Base-by-base conservation (phyloP, 2,329 filamentous ascomycete species). In the Colletotrichum magnum region DNA sequence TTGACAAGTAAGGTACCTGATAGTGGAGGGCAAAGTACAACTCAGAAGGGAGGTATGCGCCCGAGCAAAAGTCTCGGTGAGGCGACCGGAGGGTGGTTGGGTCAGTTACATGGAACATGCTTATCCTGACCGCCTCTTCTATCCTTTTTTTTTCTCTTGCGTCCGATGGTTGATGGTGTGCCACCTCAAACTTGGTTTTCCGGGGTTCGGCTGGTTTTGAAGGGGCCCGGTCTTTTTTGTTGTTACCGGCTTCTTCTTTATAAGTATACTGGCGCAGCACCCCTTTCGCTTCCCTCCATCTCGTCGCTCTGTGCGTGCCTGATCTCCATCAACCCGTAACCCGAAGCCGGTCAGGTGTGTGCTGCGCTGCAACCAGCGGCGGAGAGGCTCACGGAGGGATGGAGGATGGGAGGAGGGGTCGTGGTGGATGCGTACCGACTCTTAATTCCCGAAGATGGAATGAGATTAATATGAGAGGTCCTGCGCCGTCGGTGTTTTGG, bases 271-370 rank as follows among this genome's bases (percentile, higher is more conserved):
- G 28, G 7, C 28, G 28, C 28, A 9, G 28, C 28, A 32, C 7
- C 28, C 21, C 21, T 24, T 24, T 24, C 21, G 2, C 21, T 24
- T 24, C 21, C 28, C 28, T 32, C 28, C 28, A 7, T 32, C 28
- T 32, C 58, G 45, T 63, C 52, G 51, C 47, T 70, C 58, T 16
- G 64, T 63, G 68, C 58, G 52, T 68, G 66, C 56, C 62, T 66
- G 62, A 69, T 69, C 56, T 57, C 66, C 66, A 21, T 26, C 54
- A 60, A 51, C 32, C 43, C 13, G 43, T 52, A n/a, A 57, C 54
- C n/a, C 24, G 6, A 13, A 18, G 18, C 21, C 9, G 4, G 56
- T 32, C 39, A 64, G 65, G 36, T 32, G 13, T 15, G 13, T 15
- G 16, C 10, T 32, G 28, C 28, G 16, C 10, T 32, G 28, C 28